Evolutionary conservation across 495 filamentous ascomycete species (phyloP).

Genomic region (Achaetomiella virescens): DNA sequence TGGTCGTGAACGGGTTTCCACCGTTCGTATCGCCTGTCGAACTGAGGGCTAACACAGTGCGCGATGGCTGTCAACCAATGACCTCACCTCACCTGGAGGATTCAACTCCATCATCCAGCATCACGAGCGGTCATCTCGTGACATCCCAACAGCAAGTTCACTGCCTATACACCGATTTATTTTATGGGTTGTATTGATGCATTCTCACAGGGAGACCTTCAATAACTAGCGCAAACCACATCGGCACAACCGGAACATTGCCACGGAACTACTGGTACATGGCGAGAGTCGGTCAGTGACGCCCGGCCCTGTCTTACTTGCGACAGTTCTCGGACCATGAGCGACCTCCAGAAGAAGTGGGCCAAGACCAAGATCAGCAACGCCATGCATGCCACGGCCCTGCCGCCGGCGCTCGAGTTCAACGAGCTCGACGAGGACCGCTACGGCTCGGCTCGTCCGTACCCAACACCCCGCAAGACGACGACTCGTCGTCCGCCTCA

Average conservation of each 20-base stretch:
- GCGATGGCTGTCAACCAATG: background rate
- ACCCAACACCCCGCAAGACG: constrained; percentile 47
- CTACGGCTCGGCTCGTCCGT: constrained; percentile 26
- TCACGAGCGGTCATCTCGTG: background rate
- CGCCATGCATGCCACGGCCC: constrained; percentile 12
- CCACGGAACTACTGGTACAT: background rate
- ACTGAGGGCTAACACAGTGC: constrained; percentile 3
- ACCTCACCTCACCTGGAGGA: constrained; percentile 10
- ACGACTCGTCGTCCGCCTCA: constrained; percentile 67
- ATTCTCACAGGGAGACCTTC: background rate
- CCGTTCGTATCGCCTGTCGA: no score
- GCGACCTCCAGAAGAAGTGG: constrained; percentile 77
- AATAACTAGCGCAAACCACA: no score
- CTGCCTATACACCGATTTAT: background rate
- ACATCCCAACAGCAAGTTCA: background rate
- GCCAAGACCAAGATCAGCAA: constrained; percentile 66
- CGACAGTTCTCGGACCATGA: constrained; percentile 50
- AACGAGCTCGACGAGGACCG: constrained; percentile 50
- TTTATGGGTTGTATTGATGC: background rate
- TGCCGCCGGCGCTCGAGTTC: constrained; percentile 36
- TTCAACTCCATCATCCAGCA: background rate
- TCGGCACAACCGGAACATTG: background rate
- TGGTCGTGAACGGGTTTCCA: no score
- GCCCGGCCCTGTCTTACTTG: background rate
- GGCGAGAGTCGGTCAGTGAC: background rate